Conservation (phyloP, 257 asterid species). For the Solanum peruvianum region DNA sequence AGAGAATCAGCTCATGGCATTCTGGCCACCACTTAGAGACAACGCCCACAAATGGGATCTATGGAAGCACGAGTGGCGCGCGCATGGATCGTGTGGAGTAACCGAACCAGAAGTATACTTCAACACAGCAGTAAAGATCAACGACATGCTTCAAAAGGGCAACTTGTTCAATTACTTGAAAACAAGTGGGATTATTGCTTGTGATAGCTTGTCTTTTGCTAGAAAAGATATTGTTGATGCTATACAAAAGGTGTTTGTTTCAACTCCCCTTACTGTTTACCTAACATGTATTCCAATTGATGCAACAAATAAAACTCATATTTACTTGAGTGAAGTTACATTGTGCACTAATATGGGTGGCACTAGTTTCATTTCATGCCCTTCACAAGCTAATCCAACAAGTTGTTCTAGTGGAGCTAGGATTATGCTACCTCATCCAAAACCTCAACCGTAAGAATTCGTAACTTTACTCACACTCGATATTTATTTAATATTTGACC, state of each 20-base stretch:
- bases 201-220: neutral
- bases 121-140: neutral
- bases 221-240: neutral
- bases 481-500: too few species aligned
- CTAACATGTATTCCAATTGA: neutral
- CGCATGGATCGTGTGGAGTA: neutral
- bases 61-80: neutral
- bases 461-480: too few species aligned
- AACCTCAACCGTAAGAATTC: too few species aligned
- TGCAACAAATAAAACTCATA: fast-evolving
- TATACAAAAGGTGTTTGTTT: neutral
- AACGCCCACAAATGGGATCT: neutral
- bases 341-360: neutral
- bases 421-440: neutral
- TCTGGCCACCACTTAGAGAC: neutral
- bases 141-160: neutral
- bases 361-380: neutral
- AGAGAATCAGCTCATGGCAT: neutral
- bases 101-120: neutral
- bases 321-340: neutral
- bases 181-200: neutral
- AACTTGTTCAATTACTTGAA: neutral
- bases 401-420: neutral
- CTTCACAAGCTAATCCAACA: neutral
- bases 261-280: neutral